These are phyloP conservation scores for Beta corolliflora DNA, from an alignment of 179 eudicot genomes.

Conservation along the genomic window DNA sequence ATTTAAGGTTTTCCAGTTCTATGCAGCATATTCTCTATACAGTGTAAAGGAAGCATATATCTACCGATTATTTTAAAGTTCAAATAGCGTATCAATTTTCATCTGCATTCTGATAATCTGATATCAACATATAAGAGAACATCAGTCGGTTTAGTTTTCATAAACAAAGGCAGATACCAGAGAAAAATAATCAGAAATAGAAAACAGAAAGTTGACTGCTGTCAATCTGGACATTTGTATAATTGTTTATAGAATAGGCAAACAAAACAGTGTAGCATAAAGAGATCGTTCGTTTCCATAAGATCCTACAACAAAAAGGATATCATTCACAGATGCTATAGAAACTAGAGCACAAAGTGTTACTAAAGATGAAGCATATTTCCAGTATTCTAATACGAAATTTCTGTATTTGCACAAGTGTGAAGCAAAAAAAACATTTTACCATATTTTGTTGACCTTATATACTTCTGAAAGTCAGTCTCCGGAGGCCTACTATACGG, in stretches of 20 bases:
- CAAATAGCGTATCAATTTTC: too few species aligned
- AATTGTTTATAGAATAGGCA: background rate
- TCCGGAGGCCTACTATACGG: conserved; percentile 71
- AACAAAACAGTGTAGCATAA: background rate
- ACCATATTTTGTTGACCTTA: conserved; percentile 66
- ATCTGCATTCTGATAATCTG: background rate
- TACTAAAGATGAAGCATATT: background rate
- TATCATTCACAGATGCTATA: background rate
- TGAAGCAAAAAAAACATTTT: conserved; percentile 20
- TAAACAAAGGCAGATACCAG: background rate
- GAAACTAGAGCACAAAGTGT: background rate
- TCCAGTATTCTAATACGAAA: background rate
- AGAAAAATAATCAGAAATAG: background rate
- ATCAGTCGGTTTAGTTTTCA: background rate
- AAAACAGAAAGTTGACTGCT: background rate
- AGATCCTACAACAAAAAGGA: background rate
- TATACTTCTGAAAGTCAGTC: conserved; percentile 78
- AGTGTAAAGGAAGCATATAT: too few species aligned
- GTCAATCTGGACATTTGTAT: background rate
- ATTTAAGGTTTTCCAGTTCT: too few species aligned
- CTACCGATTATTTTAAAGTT: too few species aligned
- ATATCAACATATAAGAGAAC: background rate
- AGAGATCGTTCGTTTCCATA: background rate
- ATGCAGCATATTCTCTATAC: too few species aligned
- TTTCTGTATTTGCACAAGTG: background rate